These are phyloP conservation scores for Senecio squalidus DNA, from an alignment of 140 eudicot species.

Conservation along the genomic window DNA sequence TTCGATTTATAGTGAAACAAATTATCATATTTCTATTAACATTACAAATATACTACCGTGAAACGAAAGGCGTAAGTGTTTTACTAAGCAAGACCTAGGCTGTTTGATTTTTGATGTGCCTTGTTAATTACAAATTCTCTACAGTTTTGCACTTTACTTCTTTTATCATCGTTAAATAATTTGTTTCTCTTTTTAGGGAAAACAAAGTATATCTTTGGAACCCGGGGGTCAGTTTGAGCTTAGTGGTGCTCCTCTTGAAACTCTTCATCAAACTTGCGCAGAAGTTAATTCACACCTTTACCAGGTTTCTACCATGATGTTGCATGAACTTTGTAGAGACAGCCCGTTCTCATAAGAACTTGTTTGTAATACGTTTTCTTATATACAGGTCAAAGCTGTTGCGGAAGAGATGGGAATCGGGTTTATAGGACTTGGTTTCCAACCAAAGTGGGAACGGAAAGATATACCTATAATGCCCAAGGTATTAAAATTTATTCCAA, in stretches of 20 bases:
- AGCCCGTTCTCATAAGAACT: background rate
- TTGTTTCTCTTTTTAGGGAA: conserved; percentile 48
- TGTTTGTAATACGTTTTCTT: background rate
- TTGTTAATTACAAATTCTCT: background rate
- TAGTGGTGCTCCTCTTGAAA: conserved; percentile 99
- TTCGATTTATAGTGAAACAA: background rate
- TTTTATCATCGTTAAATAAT: background rate
- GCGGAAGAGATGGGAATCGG: conserved; percentile 99
- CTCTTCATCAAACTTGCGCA: conserved; percentile 98
- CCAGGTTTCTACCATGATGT: conserved; percentile 54
- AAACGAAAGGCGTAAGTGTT: background rate
- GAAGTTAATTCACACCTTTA: conserved; percentile 98
- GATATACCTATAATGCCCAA: conserved; percentile 99
- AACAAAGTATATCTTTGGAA: conserved; percentile 94
- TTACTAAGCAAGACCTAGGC: background rate
- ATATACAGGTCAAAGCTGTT: conserved; percentile 87
- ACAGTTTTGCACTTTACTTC: background rate
- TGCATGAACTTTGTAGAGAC: background rate
- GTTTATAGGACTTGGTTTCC: conserved; percentile 89
- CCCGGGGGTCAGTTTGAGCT: conserved; percentile 99
- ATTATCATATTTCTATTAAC: background rate
- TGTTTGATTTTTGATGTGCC: background rate
- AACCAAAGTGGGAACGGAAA: conserved; percentile 79
- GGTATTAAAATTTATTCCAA: conserved; percentile 35
- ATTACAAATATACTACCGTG: background rate